These are phyloP conservation scores for Dothistroma pini DNA, from an alignment of 2,329 filamentous ascomycete species.

Conservation along the genomic window DNA sequence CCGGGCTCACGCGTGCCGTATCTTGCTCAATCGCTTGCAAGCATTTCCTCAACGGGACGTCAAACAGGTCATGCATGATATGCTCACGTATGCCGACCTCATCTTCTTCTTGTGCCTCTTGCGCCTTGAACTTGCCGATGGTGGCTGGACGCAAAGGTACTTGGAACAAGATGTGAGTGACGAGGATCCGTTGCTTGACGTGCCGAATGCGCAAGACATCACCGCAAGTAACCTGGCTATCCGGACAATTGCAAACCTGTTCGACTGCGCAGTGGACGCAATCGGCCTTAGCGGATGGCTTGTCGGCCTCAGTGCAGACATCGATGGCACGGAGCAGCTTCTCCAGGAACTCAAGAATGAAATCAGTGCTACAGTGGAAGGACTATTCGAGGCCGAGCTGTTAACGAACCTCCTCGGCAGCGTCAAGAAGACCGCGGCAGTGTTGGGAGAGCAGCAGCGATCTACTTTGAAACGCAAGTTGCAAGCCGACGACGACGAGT, in stretches of 20 bases:
- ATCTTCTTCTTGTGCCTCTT: slow-evolving; percentile 69
- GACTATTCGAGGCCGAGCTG: slow-evolving; percentile 5
- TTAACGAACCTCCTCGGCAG: not conserved
- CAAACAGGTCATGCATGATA: slow-evolving; percentile 60
- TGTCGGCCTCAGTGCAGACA: slow-evolving; percentile 53
- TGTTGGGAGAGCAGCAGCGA: not conserved
- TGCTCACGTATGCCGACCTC: slow-evolving; percentile 64
- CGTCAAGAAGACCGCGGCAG: slow-evolving; percentile 3
- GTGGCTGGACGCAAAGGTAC: slow-evolving; percentile 72
- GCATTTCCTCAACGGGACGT: slow-evolving; percentile 59
- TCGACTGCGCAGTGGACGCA: slow-evolving; percentile 71
- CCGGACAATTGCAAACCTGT: slow-evolving; percentile 65
- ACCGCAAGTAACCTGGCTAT: slow-evolving; percentile 65
- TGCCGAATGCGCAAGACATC: slow-evolving; percentile 50
- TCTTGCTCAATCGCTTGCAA: slow-evolving; percentile 67
- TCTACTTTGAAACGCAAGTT: slow-evolving; percentile 3
- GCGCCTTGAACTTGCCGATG: slow-evolving; percentile 67
- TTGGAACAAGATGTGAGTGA: slow-evolving; percentile 52
- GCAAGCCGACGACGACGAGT: not conserved
- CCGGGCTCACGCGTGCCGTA: slow-evolving; percentile 61
- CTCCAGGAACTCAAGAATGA: slow-evolving; percentile 64
- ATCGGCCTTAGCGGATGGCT: slow-evolving; percentile 73
- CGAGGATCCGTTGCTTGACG: slow-evolving; percentile 58
- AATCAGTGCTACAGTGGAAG: slow-evolving; percentile 60
- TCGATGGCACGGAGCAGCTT: slow-evolving; percentile 59